Conservation (phyloP, 1,139 yeast species). For the Candida neerlandica region DNA sequence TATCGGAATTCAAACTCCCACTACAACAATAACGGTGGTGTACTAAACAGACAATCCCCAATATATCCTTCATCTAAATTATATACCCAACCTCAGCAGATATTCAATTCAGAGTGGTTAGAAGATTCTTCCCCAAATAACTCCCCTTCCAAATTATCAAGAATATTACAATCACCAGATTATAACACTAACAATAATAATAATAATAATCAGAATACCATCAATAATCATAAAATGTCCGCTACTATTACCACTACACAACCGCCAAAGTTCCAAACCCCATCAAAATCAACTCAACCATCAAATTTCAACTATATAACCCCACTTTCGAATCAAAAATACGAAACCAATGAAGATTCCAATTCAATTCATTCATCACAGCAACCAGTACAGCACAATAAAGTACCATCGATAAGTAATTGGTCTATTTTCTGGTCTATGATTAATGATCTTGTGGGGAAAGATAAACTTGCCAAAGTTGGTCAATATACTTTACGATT, state of each 20-base stretch:
- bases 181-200: slow-evolving; percentile 10
- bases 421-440: slow-evolving; percentile 53
- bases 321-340: slow-evolving; percentile 25
- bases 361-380: slow-evolving; percentile 2
- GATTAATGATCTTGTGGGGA: slow-evolving; percentile 61
- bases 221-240: slow-evolving; percentile 16
- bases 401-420: slow-evolving; percentile 11
- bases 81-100: slow-evolving; percentile 22
- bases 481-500: slow-evolving; percentile 61
- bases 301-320: slow-evolving; percentile 24
- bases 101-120: slow-evolving; percentile 41
- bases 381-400: neutral
- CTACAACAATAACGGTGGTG: neutral
- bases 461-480: slow-evolving; percentile 69
- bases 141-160: slow-evolving; percentile 26
- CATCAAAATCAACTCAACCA: slow-evolving; percentile 20
- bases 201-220: slow-evolving; percentile 8
- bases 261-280: slow-evolving; percentile 24
- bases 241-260: slow-evolving; percentile 18
- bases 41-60: slow-evolving; percentile 13
- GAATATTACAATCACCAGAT: slow-evolving; percentile 11
- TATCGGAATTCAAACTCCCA: neutral
- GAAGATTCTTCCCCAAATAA: slow-evolving; percentile 32
- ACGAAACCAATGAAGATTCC: slow-evolving; percentile 9
- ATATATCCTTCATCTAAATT: slow-evolving; percentile 15